Evolutionary conservation across 1,139 yeast species (phyloP), one percentile per base, ranked within the genome.

Genomic region (Protomyces inundatus): DNA sequence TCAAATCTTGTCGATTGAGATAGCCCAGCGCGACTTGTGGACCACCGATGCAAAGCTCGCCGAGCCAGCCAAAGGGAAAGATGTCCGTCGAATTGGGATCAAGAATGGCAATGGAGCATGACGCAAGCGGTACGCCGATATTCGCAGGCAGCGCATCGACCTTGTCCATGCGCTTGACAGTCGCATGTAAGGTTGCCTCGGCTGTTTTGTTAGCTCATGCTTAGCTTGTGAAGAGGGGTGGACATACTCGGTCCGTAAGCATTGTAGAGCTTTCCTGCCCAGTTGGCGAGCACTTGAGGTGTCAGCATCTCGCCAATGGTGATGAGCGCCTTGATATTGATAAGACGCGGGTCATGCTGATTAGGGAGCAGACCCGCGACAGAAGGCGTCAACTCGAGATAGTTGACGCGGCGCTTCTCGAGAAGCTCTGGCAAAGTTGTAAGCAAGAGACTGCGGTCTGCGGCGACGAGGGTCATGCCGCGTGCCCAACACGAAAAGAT

Each of bases 1-100:
- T 71, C 14, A 71, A 58, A 7, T 65, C 69, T 0, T 66, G 66
- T 0, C 69, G 66, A 34, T 71, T 66, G 9, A 70, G 57, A 55
- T 72, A 72, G 10, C 74, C 73, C 7, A 46, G 52, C 4, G 74
- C 70, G 1, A 71, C 69, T 57, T 72, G 74, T 2, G 66, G 66
- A 2, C 74, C 74, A 9, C 68, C 64, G 10, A 72, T 67, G 6
- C 69, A 70, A 5, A 72, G 64, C 57, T 72, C 73, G 5, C 74
- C 74, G 3, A 67, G 62, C 48, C 66, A 65, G 4, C 71, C 72
- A 9, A 61, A 56, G 3, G 73, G 71, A 9, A 70, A 56, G 1
- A 66, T 63, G 3, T 36, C 30, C 4, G 66, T 50, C 2, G 52
- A 32, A 10, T 56, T 23, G 2, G 65, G 16, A 33, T 67, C 66